Percentiles rank a stretch among this genome's conserved stretches.
These are phyloP conservation scores for Salvia hispanica DNA, from an alignment of 257 asterid genomes.

Conservation along the genomic window DNA sequence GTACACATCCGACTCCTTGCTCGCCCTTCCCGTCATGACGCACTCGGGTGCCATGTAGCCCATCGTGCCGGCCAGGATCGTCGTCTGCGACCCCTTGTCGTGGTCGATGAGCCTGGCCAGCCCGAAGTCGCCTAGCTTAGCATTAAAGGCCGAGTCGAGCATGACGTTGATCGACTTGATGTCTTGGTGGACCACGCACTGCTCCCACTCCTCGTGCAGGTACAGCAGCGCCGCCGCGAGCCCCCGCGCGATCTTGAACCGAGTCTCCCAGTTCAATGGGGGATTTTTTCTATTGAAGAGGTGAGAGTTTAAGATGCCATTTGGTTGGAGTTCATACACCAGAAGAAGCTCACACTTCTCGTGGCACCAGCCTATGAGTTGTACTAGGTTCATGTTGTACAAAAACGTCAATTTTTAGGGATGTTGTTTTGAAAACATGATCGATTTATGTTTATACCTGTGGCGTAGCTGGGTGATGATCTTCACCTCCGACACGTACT, in stretches of 20 bases:
- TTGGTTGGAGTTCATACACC: conserved; percentile 48
- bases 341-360: conserved; percentile 43
- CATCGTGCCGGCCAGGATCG: conserved; percentile 18
- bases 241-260: conserved; percentile 44
- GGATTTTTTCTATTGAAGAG: background rate
- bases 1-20: conserved; percentile 22
- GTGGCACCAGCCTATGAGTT: conserved; percentile 62
- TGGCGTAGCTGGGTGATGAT: conserved; percentile 53
- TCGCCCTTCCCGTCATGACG: background rate
- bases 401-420: no score
- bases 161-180: conserved; percentile 22
- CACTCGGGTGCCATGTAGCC: conserved; percentile 23
- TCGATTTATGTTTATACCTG: background rate
- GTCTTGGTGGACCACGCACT: conserved; percentile 20
- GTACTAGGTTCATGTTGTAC: conserved; percentile 38
- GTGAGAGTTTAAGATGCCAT: conserved; percentile 44
- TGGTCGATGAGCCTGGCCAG: conserved; percentile 22
- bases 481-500: conserved; percentile 60
- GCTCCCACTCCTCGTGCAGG: conserved; percentile 30
- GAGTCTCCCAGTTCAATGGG: conserved; percentile 2
- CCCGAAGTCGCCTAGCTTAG: conserved; percentile 17
- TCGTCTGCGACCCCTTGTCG: conserved; percentile 4
- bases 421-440: no score
- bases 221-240: conserved; percentile 49
- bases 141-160: conserved; percentile 18